These are phyloP conservation scores for Cyberlindnera mississippiensis DNA, from an alignment of 805 yeast genomes.

Conservation along the genomic window DNA sequence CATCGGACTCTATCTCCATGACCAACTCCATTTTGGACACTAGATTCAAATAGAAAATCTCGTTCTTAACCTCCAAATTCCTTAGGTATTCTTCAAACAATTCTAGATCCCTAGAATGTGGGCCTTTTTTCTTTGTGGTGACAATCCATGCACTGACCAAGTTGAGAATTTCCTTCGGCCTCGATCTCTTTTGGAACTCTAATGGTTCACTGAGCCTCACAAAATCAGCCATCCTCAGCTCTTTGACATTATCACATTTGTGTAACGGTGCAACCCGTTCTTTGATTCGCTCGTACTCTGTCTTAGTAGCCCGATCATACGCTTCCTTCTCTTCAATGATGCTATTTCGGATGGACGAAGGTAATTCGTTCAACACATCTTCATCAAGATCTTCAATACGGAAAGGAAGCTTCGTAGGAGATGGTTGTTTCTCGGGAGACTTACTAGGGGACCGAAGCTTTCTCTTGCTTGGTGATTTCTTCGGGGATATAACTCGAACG, in stretches of 20 bases:
- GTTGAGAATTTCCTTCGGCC: slow-evolving; percentile 33
- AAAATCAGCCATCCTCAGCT: slow-evolving; percentile 13
- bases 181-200: slow-evolving; percentile 31
- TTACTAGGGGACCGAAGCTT: slow-evolving; percentile 1
- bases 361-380: slow-evolving; percentile 25
- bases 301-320: slow-evolving; percentile 12
- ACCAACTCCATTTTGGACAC: slow-evolving; percentile 17
- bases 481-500: slow-evolving; percentile 20
- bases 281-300: slow-evolving; percentile 15
- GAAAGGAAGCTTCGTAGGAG: neutral
- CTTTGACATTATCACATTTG: neutral
- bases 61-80: slow-evolving; percentile 27
- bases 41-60: slow-evolving; percentile 16
- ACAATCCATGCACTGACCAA: slow-evolving; percentile 36
- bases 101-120: slow-evolving; percentile 37
- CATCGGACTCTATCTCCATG: slow-evolving; percentile 5
- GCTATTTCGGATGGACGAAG: slow-evolving; percentile 17
- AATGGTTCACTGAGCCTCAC: slow-evolving; percentile 7
- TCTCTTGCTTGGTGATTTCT: slow-evolving; percentile 11
- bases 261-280: slow-evolving; percentile 3
- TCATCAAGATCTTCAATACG: slow-evolving; percentile 18
- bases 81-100: slow-evolving; percentile 34
- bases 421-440: slow-evolving; percentile 8
- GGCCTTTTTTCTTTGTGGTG: slow-evolving; percentile 32
- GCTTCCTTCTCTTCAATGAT: slow-evolving; percentile 21